phyloP scores from a whole-genome alignment of 306 rosid genomes.

The Elaeagnus macrophylla region DNA sequence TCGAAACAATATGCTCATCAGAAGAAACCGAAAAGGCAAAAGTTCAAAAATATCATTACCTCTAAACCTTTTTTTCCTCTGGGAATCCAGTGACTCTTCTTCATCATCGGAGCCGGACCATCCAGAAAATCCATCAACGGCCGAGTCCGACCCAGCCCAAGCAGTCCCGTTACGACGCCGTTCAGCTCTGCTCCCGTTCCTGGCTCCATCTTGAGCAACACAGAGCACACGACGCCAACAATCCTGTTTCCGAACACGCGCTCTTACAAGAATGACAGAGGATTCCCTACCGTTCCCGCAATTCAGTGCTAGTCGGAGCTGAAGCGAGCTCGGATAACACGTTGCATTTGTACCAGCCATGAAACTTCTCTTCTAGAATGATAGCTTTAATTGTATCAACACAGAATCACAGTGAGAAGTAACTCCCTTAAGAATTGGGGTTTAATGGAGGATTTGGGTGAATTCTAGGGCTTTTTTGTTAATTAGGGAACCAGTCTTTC shows the following conservation, averaged over 20 bases:
- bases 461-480: conserved; percentile 15
- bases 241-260: conserved; percentile 27
- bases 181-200: conserved; percentile 14
- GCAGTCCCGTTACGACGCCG: conserved; percentile 17
- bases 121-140: conserved; percentile 56
- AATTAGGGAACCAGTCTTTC: background rate
- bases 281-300: conserved; percentile 27
- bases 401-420: no score
- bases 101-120: conserved; percentile 53
- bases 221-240: conserved; percentile 35
- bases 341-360: conserved; percentile 57
- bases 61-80: conserved; percentile 38
- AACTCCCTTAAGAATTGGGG: background rate
- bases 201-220: conserved; percentile 26
- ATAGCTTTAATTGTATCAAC: background rate
- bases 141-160: conserved; percentile 33
- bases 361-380: conserved; percentile 5
- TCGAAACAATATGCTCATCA: background rate
- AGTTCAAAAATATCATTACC: conserved; percentile 38
- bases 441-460: background rate
- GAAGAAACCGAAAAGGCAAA: background rate
- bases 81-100: conserved; percentile 24
- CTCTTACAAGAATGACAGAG: conserved; percentile 28
- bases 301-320: conserved; percentile 67
- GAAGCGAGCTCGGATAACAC: conserved; percentile 82